phyloP scores from a whole-genome alignment of 441 rosid genomes.

The Sinapis alba region DNA sequence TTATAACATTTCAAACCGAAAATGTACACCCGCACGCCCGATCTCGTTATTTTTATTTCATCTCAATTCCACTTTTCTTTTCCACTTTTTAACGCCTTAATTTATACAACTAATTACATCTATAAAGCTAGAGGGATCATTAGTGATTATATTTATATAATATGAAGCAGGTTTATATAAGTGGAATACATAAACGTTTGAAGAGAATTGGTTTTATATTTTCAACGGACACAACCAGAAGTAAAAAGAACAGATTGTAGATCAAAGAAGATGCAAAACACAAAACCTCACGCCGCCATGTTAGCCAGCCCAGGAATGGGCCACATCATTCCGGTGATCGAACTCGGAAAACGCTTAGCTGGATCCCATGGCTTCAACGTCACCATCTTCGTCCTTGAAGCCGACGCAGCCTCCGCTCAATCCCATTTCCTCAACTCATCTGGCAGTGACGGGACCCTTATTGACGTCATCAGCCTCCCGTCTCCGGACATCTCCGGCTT shows the following conservation, averaged over 20 bases:
- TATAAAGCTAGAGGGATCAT: not conserved
- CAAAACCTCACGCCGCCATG: constrained; percentile 41
- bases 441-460: not conserved
- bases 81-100: too few relatives aligned
- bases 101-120: not conserved
- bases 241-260: not conserved
- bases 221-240: not conserved
- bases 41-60: not conserved
- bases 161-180: not conserved
- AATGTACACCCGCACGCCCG: too few relatives aligned
- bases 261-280: constrained; percentile 4
- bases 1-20: too few relatives aligned
- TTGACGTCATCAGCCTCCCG: constrained; percentile 40
- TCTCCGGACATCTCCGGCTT: constrained; percentile 40
- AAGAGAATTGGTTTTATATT: not conserved
- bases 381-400: constrained; percentile 45
- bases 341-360: constrained; percentile 50
- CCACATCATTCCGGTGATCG: constrained; percentile 49
- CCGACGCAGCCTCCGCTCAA: constrained; percentile 37
- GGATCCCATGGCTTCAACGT: constrained; percentile 34
- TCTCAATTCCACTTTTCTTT: not conserved
- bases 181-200: not conserved
- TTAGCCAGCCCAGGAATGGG: constrained; percentile 52
- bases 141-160: not conserved
- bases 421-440: constrained; percentile 32